phyloP scores from a whole-genome alignment of 345 rosid species.

The Salix caprea region DNA sequence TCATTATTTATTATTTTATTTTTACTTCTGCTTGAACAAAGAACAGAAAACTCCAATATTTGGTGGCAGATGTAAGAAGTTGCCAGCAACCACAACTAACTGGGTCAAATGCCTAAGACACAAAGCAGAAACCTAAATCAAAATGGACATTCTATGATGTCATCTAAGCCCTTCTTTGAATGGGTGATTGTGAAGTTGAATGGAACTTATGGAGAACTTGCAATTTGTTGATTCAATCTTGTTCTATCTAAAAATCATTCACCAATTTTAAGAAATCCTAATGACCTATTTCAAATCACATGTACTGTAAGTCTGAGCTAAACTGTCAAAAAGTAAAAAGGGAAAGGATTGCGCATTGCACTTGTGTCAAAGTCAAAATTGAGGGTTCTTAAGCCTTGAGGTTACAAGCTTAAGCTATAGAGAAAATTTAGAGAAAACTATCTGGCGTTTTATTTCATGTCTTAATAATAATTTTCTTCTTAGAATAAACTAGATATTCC shows the following conservation, averaged over 20 bases:
- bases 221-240: too few species aligned
- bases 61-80: not conserved
- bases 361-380: not conserved
- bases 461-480: too few species aligned
- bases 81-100: not conserved
- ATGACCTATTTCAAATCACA: not conserved
- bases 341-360: not conserved
- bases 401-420: too few species aligned
- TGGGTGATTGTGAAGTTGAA: not conserved
- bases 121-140: not conserved
- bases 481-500: too few species aligned
- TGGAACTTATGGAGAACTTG: not conserved
- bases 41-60: not conserved
- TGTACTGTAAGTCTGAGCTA: not conserved
- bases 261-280: not conserved
- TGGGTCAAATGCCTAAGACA: not conserved
- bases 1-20: too few species aligned
- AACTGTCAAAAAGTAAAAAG: not conserved
- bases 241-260: not conserved
- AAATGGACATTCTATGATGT: not conserved
- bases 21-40: not conserved
- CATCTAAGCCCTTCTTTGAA: not conserved
- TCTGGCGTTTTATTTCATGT: too few species aligned
- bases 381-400: too few species aligned
- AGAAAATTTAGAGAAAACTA: too few species aligned